Evolutionary conservation across 495 filamentous ascomycete species (phyloP).

Genomic region (Podospora appendiculata): DNA sequence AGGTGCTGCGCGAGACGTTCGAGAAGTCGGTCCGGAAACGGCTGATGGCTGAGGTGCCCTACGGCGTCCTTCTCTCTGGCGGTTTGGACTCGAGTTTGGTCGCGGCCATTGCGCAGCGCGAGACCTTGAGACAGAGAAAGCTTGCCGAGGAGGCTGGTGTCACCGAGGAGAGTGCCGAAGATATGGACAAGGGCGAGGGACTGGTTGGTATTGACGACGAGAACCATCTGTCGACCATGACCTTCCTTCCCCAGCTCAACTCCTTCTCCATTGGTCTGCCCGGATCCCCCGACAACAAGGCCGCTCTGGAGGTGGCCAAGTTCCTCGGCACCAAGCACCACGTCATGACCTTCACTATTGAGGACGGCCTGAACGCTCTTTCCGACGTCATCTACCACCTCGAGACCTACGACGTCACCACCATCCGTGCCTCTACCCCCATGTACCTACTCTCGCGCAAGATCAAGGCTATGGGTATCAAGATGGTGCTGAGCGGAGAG

Average conservation of each 20-base stretch:
- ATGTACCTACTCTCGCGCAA: slow-evolving; percentile 98
- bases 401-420: slow-evolving; percentile 96
- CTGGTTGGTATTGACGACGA: slow-evolving; percentile 92
- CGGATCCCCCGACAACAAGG: slow-evolving; percentile 80
- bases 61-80: slow-evolving; percentile 91
- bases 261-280: slow-evolving; percentile 97
- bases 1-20: slow-evolving; percentile 66
- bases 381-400: slow-evolving; percentile 97
- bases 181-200: slow-evolving; percentile 49
- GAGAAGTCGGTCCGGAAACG: slow-evolving; percentile 92
- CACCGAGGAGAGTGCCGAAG: slow-evolving; percentile 31
- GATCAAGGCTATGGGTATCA: slow-evolving; percentile 98
- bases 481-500: slow-evolving; percentile 97
- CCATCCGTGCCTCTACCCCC: slow-evolving; percentile 94
- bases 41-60: slow-evolving; percentile 97
- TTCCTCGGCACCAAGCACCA: slow-evolving; percentile 97
- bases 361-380: slow-evolving; percentile 92
- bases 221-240: slow-evolving; percentile 82
- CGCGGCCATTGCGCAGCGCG: slow-evolving; percentile 89
- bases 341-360: slow-evolving; percentile 93
- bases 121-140: slow-evolving; percentile 69
- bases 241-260: slow-evolving; percentile 87
- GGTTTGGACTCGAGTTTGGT: slow-evolving; percentile 94
- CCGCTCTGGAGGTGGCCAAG: slow-evolving; percentile 81
- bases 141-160: slow-evolving; percentile 42